Conservation (phyloP, 2,329 filamentous ascomycete species). For the Colletotrichum musicola region DNA sequence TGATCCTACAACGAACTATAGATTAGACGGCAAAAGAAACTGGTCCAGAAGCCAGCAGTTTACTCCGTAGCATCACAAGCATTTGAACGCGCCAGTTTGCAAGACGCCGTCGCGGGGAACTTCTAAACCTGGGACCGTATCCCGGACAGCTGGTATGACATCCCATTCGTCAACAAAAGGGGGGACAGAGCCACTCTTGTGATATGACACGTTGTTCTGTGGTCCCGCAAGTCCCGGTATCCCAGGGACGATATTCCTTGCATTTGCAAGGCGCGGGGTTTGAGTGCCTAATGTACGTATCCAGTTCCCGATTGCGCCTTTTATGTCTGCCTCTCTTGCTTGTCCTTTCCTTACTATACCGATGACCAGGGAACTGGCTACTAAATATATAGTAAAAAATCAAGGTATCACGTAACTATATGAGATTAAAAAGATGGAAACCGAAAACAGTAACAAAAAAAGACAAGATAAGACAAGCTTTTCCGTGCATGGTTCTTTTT, state of each 20-base stretch:
- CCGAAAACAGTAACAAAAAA: not conserved
- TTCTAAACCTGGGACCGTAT: constrained; percentile 11
- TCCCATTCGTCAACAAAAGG: constrained; percentile 16
- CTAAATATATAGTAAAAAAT: too few species aligned
- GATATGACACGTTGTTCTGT: not conserved
- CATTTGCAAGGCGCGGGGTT: not conserved
- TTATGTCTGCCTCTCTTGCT: not conserved
- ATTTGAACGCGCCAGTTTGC: too few species aligned
- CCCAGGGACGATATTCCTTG: constrained; percentile 2
- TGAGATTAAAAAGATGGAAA: not conserved
- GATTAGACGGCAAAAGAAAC: not conserved
- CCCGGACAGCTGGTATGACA: constrained; percentile 18
- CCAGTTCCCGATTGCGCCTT: not conserved
- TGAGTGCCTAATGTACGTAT: not conserved
- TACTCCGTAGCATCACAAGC: too few species aligned
- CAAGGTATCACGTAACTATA: constrained; percentile 19
- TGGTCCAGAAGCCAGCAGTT: too few species aligned
- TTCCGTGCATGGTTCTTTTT: not conserved
- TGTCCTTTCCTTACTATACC: not conserved
- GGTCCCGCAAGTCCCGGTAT: constrained; percentile 13
- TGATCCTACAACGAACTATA: too few species aligned
- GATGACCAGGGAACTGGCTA: too few species aligned
- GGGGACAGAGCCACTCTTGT: not conserved
- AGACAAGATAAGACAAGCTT: constrained; percentile 15
- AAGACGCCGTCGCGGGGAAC: not conserved